Percentiles rank a stretch among this genome's conserved stretches.
Evolutionary conservation across 2,329 filamentous ascomycete genomes (phyloP).

Genomic region (Cyphellophora attinorum): DNA sequence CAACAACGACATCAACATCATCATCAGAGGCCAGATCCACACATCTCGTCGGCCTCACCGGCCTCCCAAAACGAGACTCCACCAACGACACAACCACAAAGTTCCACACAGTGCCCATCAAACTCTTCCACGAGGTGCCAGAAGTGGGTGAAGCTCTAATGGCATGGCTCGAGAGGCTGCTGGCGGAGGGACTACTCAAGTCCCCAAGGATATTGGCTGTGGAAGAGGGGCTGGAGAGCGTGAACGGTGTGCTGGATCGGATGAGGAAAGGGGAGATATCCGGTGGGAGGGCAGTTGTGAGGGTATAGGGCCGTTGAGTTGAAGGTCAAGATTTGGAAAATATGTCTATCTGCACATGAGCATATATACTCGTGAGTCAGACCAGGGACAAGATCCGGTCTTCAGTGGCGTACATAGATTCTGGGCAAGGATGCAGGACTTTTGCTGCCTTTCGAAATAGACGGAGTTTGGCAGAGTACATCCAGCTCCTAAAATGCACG

Average conservation of each 20-base stretch:
- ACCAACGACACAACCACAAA: slow-evolving; percentile 24
- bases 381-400: too few relatives aligned
- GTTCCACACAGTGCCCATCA: slow-evolving; percentile 63
- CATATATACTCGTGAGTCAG: too few relatives aligned
- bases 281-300: slow-evolving; percentile 60
- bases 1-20: background rate
- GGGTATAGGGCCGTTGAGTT: too few relatives aligned
- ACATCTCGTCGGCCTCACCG: slow-evolving; percentile 60
- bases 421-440: too few relatives aligned
- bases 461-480: too few relatives aligned
- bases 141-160: slow-evolving; percentile 54
- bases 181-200: slow-evolving; percentile 45
- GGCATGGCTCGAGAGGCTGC: slow-evolving; percentile 57
- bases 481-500: too few relatives aligned
- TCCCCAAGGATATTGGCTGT: slow-evolving; percentile 55
- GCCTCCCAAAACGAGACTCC: slow-evolving; percentile 52
- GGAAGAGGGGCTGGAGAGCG: slow-evolving; percentile 52
- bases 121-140: slow-evolving; percentile 61
- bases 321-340: too few relatives aligned
- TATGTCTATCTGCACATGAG: too few relatives aligned
- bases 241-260: slow-evolving; percentile 59
- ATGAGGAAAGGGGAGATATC: slow-evolving; percentile 58
- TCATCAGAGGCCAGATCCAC: slow-evolving; percentile 18
- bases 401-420: too few relatives aligned
- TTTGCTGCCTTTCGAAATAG: too few relatives aligned